Evolutionary conservation across 179 eudicot species (phyloP), one percentile per base, ranked within the genome.

Genomic region (Beta corolliflora): DNA sequence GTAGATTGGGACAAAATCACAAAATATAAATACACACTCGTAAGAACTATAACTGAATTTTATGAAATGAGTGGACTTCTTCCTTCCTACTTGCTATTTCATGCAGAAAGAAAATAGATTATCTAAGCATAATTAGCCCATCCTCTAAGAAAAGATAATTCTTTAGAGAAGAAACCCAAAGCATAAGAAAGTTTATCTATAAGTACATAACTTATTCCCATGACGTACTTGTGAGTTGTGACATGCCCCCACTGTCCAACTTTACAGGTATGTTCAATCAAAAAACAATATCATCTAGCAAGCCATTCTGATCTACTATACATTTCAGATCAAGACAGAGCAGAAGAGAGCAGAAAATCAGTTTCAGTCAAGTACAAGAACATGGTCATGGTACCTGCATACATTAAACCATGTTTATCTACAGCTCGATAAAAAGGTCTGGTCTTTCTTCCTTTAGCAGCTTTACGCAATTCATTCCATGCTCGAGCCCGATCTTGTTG

Each of bases 381-480:
- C 45, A 84, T 23, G 54, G 55, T 68, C 64, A n/a, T 31, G 31
- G 65, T 91, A 95, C 99, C 98, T 79, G 98, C 98, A 91, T 92
- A 94, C 99, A 96, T 96, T 41, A 92, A 80, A 46, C 99, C 93
- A 52, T 88, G 87, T 71, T 91, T 92, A 81, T 96, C 84, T 81
- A 87, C 94, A 68, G 97, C 92, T 74, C 99, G 92, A 86, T 94
- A 96, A 77, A 94, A 96, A 25, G 99, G 99, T 72, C 99, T 91
- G 4, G 91, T 88, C 82, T 86, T 91, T 65, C 87, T 82, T 86
- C 88, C 90, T 85, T 88, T 90, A 76, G 90, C 90, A 79, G 98
- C 96, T 73, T 77, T 82, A 45, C 81, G 88, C 81, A 96, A 91
- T 85, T 96, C 98, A 68, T 72, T 78, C 99, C 99, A 96, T 79